phyloP scores from a whole-genome alignment of 306 rosid genomes.

The Corylus americana region DNA sequence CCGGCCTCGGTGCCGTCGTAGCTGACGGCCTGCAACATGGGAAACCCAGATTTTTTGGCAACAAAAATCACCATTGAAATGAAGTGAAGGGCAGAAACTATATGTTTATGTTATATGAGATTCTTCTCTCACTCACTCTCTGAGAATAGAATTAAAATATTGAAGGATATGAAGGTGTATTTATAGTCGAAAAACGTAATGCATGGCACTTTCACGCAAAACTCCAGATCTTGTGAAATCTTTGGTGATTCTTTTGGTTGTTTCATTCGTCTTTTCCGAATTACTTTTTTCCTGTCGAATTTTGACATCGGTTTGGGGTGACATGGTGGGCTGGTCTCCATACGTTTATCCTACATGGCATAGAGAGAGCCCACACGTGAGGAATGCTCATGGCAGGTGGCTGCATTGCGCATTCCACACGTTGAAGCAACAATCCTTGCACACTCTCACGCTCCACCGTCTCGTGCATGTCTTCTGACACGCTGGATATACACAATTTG shows the following conservation, averaged over 20 bases:
- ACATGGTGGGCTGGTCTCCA: constrained; percentile 4
- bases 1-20: background rate
- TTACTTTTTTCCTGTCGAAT: background rate
- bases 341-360: constrained; percentile 9
- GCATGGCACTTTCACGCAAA: too few species aligned
- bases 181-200: too few species aligned
- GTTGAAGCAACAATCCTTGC: constrained; percentile 26
- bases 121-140: too few species aligned
- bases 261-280: background rate
- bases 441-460: constrained; percentile 18
- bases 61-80: background rate
- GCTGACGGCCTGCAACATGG: background rate
- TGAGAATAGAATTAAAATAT: too few species aligned
- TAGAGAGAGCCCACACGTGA: constrained; percentile 2
- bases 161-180: too few species aligned
- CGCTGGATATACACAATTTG: background rate
- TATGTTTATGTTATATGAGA: too few species aligned
- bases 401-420: constrained; percentile 25
- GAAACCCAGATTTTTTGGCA: background rate
- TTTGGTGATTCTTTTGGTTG: background rate
- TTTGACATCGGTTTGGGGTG: background rate
- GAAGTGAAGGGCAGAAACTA: too few species aligned
- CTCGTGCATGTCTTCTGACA: constrained; percentile 25
- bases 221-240: background rate
- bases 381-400: constrained; percentile 28